Evolutionary conservation across 2,329 filamentous ascomycete genomes (phyloP).

Genomic region (Lasiodiplodia sp.): DNA sequence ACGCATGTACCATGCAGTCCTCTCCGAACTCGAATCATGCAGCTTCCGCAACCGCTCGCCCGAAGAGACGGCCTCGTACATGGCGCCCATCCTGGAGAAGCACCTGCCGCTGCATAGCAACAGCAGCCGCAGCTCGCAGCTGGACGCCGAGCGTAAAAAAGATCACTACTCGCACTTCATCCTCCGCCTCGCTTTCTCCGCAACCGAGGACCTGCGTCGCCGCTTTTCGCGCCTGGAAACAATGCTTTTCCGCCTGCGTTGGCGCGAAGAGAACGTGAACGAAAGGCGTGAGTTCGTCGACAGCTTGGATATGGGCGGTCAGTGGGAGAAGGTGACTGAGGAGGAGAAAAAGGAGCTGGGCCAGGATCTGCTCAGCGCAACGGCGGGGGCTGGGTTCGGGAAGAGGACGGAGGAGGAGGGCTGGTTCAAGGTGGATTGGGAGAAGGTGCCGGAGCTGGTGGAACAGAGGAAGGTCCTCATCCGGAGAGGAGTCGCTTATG

Average conservation of each 20-base stretch:
- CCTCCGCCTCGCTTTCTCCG: slow-evolving; percentile 87
- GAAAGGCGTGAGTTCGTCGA: slow-evolving; percentile 81
- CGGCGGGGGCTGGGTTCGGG: slow-evolving; percentile 48
- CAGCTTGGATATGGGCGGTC: slow-evolving; percentile 68
- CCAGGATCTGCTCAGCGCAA: slow-evolving; percentile 66
- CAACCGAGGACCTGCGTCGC: slow-evolving; percentile 86
- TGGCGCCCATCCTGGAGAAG: slow-evolving; percentile 87
- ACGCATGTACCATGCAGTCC: slow-evolving; percentile 60
- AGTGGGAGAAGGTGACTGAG: slow-evolving; percentile 83
- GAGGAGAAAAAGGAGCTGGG: slow-evolving; percentile 77
- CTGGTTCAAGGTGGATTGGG: slow-evolving; percentile 98
- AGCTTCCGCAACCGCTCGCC: slow-evolving; percentile 89
- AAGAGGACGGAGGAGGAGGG: slow-evolving; percentile 72
- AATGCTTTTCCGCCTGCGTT: slow-evolving; percentile 84
- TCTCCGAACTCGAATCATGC: slow-evolving; percentile 90
- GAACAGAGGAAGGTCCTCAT: slow-evolving; percentile 80
- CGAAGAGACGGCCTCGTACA: slow-evolving; percentile 82
- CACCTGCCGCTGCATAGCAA: slow-evolving; percentile 82
- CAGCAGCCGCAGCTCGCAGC: slow-evolving; percentile 64
- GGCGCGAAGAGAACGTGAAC: slow-evolving; percentile 75
- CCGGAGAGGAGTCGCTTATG: slow-evolving; percentile 84
- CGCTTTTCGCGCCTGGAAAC: slow-evolving; percentile 88
- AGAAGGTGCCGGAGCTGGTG: slow-evolving; percentile 87
- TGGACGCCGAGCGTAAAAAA: slow-evolving; percentile 81
- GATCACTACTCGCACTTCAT: slow-evolving; percentile 99